These are phyloP conservation scores for Aureobasidium sp. DNA, from an alignment of 2,329 filamentous ascomycete species.

Conservation along the genomic window DNA sequence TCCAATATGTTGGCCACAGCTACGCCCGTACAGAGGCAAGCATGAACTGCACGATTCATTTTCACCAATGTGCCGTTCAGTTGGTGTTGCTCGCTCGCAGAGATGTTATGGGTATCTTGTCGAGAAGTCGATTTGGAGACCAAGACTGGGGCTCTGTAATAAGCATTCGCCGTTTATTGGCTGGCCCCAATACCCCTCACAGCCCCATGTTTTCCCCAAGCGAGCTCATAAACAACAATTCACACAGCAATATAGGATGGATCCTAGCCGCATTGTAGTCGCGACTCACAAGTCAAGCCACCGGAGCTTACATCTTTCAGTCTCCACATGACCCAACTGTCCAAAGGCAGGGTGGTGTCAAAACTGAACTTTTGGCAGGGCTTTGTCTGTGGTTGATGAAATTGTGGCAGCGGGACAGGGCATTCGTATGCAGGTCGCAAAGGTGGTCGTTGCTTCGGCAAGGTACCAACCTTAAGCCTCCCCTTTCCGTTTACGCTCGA, in stretches of 20 bases:
- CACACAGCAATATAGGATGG: neutral
- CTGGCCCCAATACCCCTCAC: neutral
- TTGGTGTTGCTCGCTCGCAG: neutral
- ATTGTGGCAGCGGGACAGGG: neutral
- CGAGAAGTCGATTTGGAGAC: neutral
- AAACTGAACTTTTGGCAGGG: neutral
- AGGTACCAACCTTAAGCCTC: constrained; percentile 6
- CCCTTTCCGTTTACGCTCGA: neutral
- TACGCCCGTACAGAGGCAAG: neutral
- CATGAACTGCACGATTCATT: neutral
- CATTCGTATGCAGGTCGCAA: neutral
- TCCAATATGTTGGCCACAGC: neutral
- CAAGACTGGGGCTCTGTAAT: neutral
- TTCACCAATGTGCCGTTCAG: neutral
- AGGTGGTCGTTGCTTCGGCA: constrained; percentile 4
- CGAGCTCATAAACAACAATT: neutral
- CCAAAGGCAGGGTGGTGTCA: neutral
- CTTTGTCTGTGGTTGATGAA: neutral
- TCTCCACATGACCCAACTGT: neutral
- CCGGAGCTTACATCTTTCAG: neutral
- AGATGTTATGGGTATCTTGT: neutral
- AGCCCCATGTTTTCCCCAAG: neutral
- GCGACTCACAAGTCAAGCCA: neutral
- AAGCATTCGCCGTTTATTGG: neutral
- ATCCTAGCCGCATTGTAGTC: neutral